Evolutionary conservation across 1,284 basidiomycete species (phyloP), one percentile per base, ranked within the genome.

Genomic region (Fomes fomentarius): DNA sequence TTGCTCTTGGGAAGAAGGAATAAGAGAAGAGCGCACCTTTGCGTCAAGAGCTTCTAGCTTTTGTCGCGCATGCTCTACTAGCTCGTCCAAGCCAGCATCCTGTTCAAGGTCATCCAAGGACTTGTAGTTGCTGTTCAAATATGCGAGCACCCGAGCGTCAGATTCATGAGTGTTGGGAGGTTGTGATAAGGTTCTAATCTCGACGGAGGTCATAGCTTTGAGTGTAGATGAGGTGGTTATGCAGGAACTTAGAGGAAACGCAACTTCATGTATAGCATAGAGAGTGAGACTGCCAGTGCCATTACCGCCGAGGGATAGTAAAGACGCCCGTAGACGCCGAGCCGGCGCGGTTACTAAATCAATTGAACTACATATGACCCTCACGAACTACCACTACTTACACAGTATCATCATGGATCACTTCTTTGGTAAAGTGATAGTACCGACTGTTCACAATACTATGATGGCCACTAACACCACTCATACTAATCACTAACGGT

Each of bases 121-220:
- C 11, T 68, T 60, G 56, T 82, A 83, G 3, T 69, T 72, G 9
- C 69, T 62, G 55, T 88, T 78, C 6, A 90, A 55, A 42, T 71
- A 67, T 2, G 71, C 62, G n/a, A 78, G 71, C 10, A 79, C 73
- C 33, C 71, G 74, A 22, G 65, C 60, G 43, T 77, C 67, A 2
- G 85, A 77, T 26, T 74, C 58, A 28, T 71, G 58, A 48, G 64
- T 38, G 60, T 75, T 74, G 26, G 87, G 78, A 37, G 78, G 78
- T 38, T 75, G 70, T 38, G 81, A 76, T 15, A 87, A 65, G 15
- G 70, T 66, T 55, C 71, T 76, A 40, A 89, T 77, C 55, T 78
- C 75, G 38, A 69, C 60, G 21, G 82, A 80, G 52, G 79, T 71
- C 83, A 85, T 86, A n/a, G 28, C n/a, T 30, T 14, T 24, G 38